These are phyloP conservation scores for Salicornia ramosissima DNA, from an alignment of 148 eudicot species.

Conservation along the genomic window DNA sequence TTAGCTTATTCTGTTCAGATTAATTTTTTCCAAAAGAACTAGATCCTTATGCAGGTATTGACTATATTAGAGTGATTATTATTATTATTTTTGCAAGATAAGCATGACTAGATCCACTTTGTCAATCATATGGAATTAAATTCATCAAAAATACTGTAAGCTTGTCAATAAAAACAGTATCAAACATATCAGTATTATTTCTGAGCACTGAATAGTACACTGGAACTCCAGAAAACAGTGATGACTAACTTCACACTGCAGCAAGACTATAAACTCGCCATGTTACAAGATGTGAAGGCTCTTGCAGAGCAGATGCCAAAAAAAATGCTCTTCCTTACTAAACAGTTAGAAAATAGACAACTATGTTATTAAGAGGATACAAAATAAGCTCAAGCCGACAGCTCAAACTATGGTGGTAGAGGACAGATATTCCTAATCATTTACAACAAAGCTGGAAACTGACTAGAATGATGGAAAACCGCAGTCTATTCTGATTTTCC, in stretches of 20 bases:
- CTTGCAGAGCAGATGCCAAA: background rate
- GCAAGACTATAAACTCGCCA: background rate
- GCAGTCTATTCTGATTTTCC: background rate
- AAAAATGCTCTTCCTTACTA: background rate
- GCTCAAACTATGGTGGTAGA: slow-evolving; percentile 1
- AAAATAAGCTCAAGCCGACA: background rate
- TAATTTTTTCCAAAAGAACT: too few species aligned
- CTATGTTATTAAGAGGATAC: slow-evolving; percentile 10
- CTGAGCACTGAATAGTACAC: background rate
- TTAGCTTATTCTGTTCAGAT: too few species aligned
- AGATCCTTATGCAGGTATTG: too few species aligned
- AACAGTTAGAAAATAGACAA: background rate
- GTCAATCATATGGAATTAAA: too few species aligned
- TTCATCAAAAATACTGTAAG: too few species aligned
- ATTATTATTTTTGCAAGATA: too few species aligned
- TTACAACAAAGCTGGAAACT: slow-evolving; percentile 22
- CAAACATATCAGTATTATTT: background rate
- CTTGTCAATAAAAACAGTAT: background rate
- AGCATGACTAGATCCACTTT: too few species aligned
- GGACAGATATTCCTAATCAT: slow-evolving; percentile 27
- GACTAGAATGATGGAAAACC: slow-evolving; percentile 5
- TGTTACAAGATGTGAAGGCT: background rate
- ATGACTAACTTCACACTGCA: background rate
- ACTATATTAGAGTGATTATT: too few species aligned
- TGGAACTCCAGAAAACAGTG: background rate